Percentiles rank a stretch among this genome's conserved stretches.
Conservation (phyloP, 75 land plant species). For the Cupressus sempervirens region DNA sequence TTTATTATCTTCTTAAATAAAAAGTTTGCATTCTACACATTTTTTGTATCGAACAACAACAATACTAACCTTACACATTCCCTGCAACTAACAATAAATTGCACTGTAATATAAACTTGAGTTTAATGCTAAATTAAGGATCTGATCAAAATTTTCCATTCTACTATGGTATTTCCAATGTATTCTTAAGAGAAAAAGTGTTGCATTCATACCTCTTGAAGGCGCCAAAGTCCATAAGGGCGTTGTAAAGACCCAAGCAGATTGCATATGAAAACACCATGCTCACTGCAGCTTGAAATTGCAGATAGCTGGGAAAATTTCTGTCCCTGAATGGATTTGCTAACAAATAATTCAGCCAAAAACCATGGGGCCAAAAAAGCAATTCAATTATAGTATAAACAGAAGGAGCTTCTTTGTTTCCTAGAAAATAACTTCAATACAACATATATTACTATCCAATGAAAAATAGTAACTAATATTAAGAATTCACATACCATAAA, state of each 20-base stretch:
- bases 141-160: not conserved
- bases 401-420: not conserved
- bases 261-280: conserved; percentile 42
- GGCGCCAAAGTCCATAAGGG: conserved; percentile 70
- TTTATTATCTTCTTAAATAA: not conserved
- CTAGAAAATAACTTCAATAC: not conserved
- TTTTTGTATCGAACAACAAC: not conserved
- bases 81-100: not conserved
- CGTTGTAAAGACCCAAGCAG: conserved; percentile 54
- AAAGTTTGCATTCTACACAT: not conserved
- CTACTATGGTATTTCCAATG: not conserved
- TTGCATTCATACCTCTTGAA: conserved; percentile 48
- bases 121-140: not conserved
- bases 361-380: not conserved
- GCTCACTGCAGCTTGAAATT: conserved; percentile 24
- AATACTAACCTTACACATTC: not conserved
- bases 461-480: not conserved
- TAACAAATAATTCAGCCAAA: conserved; percentile 4
- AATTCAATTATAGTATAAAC: not conserved
- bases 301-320: conserved; percentile 38
- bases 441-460: not conserved
- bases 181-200: not conserved
- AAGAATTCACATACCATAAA: conserved; percentile 45
- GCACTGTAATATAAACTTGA: not conserved
- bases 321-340: conserved; percentile 48